Percentiles rank a stretch among this genome's conserved stretches.
These are phyloP conservation scores for Cyclotella atomus DNA, from an alignment of 108 stramenopile species.

Conservation along the genomic window DNA sequence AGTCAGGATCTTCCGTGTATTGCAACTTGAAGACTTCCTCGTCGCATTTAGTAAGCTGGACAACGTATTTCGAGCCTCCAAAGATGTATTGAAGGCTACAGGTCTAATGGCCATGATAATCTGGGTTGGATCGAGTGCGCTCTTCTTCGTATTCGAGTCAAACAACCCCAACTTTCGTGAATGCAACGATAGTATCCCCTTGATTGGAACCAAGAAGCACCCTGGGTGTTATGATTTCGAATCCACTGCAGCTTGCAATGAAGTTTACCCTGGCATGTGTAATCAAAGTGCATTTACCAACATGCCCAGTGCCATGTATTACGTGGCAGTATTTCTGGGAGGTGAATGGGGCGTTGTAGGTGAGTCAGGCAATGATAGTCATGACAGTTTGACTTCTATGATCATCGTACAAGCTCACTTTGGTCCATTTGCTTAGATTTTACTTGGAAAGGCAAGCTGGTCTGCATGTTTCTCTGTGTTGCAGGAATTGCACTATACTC, in stretches of 20 bases:
- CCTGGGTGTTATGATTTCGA: conserved; percentile 80
- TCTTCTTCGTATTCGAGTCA: conserved; percentile 90
- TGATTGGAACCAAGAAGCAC: conserved; percentile 22
- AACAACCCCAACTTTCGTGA: conserved; percentile 82
- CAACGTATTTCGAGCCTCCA: conserved; percentile 88
- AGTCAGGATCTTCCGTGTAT: conserved; percentile 86
- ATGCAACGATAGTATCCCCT: conserved; percentile 73
- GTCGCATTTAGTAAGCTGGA: conserved; percentile 91
- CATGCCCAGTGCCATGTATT: conserved; percentile 88
- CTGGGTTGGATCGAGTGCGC: conserved; percentile 88
- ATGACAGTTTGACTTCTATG: not conserved
- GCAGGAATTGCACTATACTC: conserved; percentile 89
- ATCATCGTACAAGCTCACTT: not conserved
- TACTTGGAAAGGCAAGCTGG: conserved; percentile 86
- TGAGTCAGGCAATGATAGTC: conserved; percentile 6
- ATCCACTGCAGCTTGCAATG: conserved; percentile 71
- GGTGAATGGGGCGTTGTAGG: conserved; percentile 92
- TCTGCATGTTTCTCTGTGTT: conserved; percentile 83
- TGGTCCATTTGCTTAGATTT: conserved; percentile 59
- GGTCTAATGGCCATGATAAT: conserved; percentile 89
- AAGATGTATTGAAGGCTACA: conserved; percentile 89
- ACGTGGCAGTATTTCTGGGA: conserved; percentile 88
- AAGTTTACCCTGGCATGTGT: conserved; percentile 76
- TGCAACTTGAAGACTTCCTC: conserved; percentile 91
- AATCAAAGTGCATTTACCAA: conserved; percentile 79